A percentile compares a stretch with the other conserved stretches of the same genome.
These are phyloP conservation scores for Albifimbria verrucaria DNA, from an alignment of 2,329 filamentous ascomycete genomes.

Conservation along the genomic window DNA sequence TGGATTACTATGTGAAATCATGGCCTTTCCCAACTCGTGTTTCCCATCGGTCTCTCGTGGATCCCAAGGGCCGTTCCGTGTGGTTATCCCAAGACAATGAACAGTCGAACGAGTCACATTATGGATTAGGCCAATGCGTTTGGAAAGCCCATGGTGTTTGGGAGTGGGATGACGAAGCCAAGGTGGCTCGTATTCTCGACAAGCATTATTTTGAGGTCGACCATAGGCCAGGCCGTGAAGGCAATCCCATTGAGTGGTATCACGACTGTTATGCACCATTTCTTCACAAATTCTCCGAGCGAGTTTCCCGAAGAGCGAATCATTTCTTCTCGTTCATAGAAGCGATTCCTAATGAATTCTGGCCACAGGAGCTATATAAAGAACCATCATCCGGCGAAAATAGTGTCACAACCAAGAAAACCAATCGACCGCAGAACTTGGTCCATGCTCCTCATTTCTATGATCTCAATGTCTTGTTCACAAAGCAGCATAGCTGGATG, in stretches of 20 bases:
- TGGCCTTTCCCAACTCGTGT: constrained; percentile 38
- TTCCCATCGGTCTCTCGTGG: constrained; percentile 30
- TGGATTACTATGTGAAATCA: constrained; percentile 37
- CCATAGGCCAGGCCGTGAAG: constrained; percentile 32
- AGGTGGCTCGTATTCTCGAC: constrained; percentile 21
- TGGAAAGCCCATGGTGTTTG: constrained; percentile 37
- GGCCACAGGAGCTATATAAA: constrained; percentile 18
- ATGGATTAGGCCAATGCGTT: constrained; percentile 31
- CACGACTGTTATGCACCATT: constrained; percentile 39
- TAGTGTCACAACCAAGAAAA: constrained; percentile 14
- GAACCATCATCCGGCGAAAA: constrained; percentile 1
- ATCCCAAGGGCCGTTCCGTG: constrained; percentile 33
- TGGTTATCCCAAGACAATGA: constrained; percentile 23
- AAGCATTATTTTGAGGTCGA: constrained; percentile 34
- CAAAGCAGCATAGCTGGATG: constrained; percentile 31
- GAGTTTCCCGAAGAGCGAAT: constrained; percentile 25
- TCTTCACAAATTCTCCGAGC: constrained; percentile 30
- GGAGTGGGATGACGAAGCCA: constrained; percentile 29
- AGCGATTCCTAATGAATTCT: constrained; percentile 39
- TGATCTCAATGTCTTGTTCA: constrained; percentile 38
- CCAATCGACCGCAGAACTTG: constrained; percentile 26
- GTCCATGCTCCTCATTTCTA: constrained; percentile 41
- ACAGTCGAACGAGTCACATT: constrained; percentile 5
- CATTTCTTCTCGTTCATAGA: constrained; percentile 34
- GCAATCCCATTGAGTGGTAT: constrained; percentile 36